phyloP scores from a whole-genome alignment of 306 rosid genomes.

The Quercus engelmannii region DNA sequence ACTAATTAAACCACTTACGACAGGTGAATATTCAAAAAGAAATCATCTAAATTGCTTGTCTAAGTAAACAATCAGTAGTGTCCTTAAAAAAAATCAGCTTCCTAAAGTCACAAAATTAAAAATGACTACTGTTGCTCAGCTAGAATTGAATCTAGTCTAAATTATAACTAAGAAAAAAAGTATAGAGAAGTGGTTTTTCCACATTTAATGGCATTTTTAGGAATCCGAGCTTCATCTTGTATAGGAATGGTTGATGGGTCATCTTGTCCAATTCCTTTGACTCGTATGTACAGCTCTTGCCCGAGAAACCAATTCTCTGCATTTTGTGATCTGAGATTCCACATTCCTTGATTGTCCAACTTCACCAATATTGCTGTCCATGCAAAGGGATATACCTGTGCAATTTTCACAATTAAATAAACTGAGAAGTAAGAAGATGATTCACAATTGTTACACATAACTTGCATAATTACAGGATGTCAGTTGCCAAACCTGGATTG shows the following conservation, averaged over 20 bases:
- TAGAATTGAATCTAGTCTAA: background rate
- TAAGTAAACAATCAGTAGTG: background rate
- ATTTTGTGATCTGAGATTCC: background rate
- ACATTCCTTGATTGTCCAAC: background rate
- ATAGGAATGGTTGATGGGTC: conserved; percentile 1
- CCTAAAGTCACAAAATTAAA: background rate
- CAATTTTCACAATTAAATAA: background rate
- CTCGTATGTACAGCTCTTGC: background rate
- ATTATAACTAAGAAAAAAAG: background rate
- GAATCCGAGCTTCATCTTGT: background rate
- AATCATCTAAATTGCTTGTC: background rate
- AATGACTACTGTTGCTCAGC: background rate
- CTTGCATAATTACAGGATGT: background rate
- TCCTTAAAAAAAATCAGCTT: too few species aligned
- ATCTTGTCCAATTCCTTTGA: background rate
- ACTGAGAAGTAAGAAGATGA: background rate
- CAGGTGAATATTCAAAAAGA: too few species aligned
- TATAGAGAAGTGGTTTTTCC: background rate
- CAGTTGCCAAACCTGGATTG: background rate
- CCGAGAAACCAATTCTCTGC: background rate
- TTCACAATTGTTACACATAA: background rate
- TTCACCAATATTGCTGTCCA: background rate
- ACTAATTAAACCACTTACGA: too few species aligned
- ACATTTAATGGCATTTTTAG: background rate
- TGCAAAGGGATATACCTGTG: background rate